Evolutionary conservation across 106 monocot genomes (phyloP), one percentile per base, ranked within the genome.

Genomic region (Dendrobium huoshanense): DNA sequence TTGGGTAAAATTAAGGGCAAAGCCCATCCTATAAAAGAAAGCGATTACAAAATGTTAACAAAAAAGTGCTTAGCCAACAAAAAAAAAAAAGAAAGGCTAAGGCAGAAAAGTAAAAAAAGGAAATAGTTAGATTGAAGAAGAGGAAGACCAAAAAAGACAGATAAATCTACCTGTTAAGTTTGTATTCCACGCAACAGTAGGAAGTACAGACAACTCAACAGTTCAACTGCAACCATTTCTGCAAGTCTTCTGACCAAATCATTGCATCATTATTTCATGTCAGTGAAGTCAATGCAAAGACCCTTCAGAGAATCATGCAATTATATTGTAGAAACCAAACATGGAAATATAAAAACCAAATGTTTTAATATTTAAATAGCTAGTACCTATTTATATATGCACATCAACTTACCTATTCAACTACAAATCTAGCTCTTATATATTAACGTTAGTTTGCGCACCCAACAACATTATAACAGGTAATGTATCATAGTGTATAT

Each of bases 161-260:
- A 27, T 27, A 27, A 27, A 27, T 27, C 64, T 25, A 65, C 64
- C 22, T 65, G 24, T 24, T 9, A 5, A 24, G 64, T 20, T 24
- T 22, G 4, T 65, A 65, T 8, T 65, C 64, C 24, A 24, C 64
- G 64, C 25, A 4, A 65, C 22, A 20, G 4, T 7, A 9, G 22
- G 20, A 58, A 58, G 19, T 20, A 10, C 25, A 65, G 64, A 5
- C n/a, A 65, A 51, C 10, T 51, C 1, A 13, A 51, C 51, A 51
- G 13, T 13, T 2, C 40, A 4, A 37, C 4, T 11, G 72, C 33
- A 40, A 15, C 72, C 37, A 72, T 72, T 27, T 72, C 72, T 72
- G 72, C 37, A 37, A 27, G 72, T 72, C 72, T 72, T 72, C 72
- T 72, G 40, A 72, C 72, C 4, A 72, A 25, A 72, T 72, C 33